Evolutionary conservation across 192 early-diverging fungal species (phyloP).

Genomic region (Phlyctochytrium planicorne): DNA sequence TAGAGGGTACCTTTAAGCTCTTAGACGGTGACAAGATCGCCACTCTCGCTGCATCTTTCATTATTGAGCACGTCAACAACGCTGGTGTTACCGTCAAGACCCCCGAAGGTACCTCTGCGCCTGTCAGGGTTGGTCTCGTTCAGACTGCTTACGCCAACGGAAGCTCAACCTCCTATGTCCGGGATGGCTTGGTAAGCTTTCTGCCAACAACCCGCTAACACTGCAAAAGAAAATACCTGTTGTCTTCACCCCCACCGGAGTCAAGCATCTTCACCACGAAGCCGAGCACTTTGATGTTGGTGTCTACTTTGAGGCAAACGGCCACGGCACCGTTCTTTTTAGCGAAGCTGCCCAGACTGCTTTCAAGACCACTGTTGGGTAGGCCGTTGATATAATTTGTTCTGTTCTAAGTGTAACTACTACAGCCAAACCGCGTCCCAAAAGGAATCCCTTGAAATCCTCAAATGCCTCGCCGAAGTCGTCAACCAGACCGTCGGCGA

Average conservation of each 20-base stretch:
- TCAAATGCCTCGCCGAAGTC: constrained; percentile 83
- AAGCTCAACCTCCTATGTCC: constrained; percentile 89
- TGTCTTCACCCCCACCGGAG: constrained; percentile 93
- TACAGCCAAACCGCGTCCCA: constrained; percentile 70
- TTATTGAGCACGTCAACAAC: constrained; percentile 84
- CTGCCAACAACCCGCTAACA: neutral
- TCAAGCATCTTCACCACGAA: constrained; percentile 99
- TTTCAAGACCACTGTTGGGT: constrained; percentile 68
- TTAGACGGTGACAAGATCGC: constrained; percentile 99
- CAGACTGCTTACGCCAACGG: constrained; percentile 99
- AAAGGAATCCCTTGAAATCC: constrained; percentile 71
- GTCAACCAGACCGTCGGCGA: constrained; percentile 99
- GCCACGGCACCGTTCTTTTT: constrained; percentile 98
- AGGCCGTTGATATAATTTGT: constrained; percentile 14
- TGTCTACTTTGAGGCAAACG: constrained; percentile 99
- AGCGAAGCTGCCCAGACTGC: constrained; percentile 74
- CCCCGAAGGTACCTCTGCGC: constrained; percentile 20
- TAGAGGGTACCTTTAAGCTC: constrained; percentile 77
- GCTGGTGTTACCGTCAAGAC: constrained; percentile 66
- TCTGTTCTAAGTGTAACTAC: neutral
- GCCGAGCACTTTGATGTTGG: constrained; percentile 96
- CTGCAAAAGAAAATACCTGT: constrained; percentile 74
- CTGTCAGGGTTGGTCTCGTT: constrained; percentile 89
- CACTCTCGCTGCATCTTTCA: constrained; percentile 88
- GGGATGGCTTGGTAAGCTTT: constrained; percentile 72